Base-by-base conservation (phyloP, 2,329 filamentous ascomycete genomes). In the Colletotrichum shisoi region DNA sequence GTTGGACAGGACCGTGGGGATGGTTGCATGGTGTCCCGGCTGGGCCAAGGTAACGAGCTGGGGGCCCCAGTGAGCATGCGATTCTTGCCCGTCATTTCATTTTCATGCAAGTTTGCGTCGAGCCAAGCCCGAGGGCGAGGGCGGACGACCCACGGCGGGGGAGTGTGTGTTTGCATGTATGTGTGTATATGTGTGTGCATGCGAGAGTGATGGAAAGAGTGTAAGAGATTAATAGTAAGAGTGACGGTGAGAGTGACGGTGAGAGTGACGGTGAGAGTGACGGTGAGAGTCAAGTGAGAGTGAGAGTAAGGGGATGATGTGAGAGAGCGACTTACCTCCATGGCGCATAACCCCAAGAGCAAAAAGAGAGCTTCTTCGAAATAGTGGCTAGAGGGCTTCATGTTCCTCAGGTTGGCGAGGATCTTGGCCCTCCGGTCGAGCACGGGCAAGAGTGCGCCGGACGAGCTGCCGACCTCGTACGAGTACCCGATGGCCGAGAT, bases 401-500 rank as follows among this genome's bases (percentile, higher is more conserved):
- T 72, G 4, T 54, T 66, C 45, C 74, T 57, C 24, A 76, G 45
- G 19, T 71, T 72, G 0, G 73, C 71, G 8, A 76, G 57, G 11
- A 75, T 76, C 39, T 72, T 69, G n/a, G 73, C 74, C 54, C 71
- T 71, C 42, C 73, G 71, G 54, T 72, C 72, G 3, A 76, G 68
- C 34, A 75, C 70, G 2, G 70, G 71, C 6, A 75, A 52, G 2
- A 72, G 54, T 0, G 69, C 67, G 7, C 61, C 59, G 2, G 56
- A 19, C 3, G 58, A 56, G 17, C 62, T 68, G 49, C 71, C 67
- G 17, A 68, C 66, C 2, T 74, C 58, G 59, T 76, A 76, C 12
- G 70, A 69, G 46, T 74, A 71, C 0, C 75, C 75, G 45, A 76
- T 74, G 9, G 73, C 74, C 24, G 71, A 75, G 12, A 76, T 63